Evolutionary conservation across 345 rosid species (phyloP), one percentile per base, ranked within the genome.

Genomic region (Mercurialis annua): DNA sequence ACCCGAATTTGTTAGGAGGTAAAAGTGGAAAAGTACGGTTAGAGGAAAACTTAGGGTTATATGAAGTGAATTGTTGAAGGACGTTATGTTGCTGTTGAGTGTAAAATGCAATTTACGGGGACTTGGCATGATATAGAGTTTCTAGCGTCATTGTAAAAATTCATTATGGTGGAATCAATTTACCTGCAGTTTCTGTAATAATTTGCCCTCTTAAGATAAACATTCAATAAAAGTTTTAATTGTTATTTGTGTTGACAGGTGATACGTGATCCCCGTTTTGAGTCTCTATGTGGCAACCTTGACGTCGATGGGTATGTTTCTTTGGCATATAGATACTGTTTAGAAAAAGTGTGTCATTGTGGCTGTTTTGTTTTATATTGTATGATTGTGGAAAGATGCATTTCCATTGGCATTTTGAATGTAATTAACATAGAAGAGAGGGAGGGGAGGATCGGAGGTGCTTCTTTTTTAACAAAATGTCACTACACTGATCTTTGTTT

Each of bases 181-280:
- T 34, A 29, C 2, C 0, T 27, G 18, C 6, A 14, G 24, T 2
- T 17, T 42, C 29, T 15, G 5, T 10, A 48, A 15, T 29, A 14
- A 8, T 58, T 21, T 59, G 43, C 18, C 46, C 10, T 18, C 8
- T 5, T 24, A 31, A 34, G 30, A 12, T 20, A 36, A 50, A 34
- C 29, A 6, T 52, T 60, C 60, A 29, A 59, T 53, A 52, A 34
- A 20, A 20, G 11, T 54, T 1, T 11, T 53, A 38, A 9, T 36
- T 21, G 38, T 2, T 44, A 56, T 67, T 42, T 65, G 6, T 70
- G 24, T 77, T 40, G 36, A 29, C 77, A 87, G 93, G 85, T 77
- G 71, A 76, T 71, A 44, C 85, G 89, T 1, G 97, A 92, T 73
- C 97, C 97, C 30, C 92, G 97, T 27, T 90, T 90, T 66, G 90